These are phyloP conservation scores for Triticum timopheevii DNA, from an alignment of 176 grass and related monocot species.

Conservation along the genomic window DNA sequence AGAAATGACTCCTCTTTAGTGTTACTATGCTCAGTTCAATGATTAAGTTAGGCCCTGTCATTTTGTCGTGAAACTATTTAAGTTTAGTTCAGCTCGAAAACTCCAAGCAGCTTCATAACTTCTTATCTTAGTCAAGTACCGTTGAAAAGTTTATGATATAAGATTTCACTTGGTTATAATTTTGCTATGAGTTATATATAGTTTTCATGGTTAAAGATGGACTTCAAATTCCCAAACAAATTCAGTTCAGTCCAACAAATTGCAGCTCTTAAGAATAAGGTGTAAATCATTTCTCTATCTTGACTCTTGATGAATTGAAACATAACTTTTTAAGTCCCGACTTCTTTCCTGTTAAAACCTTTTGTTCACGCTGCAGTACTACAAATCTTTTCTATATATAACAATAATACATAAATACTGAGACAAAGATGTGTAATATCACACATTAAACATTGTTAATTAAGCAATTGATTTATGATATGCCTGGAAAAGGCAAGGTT, in stretches of 20 bases:
- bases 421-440: background rate
- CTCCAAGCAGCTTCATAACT: too few species aligned
- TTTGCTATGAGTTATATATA: too few species aligned
- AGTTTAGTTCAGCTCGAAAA: too few species aligned
- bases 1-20: too few species aligned
- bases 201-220: background rate
- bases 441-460: background rate
- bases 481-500: background rate
- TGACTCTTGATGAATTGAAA: too few species aligned
- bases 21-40: too few species aligned
- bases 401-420: background rate
- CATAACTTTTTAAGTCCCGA: background rate
- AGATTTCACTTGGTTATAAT: too few species aligned
- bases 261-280: background rate
- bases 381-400: background rate
- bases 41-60: too few species aligned
- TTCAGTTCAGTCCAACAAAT: slow-evolving; percentile 1
- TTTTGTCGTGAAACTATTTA: background rate
- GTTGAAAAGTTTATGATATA: too few species aligned
- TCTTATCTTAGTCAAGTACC: too few species aligned
- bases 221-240: background rate
- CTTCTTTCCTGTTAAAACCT: background rate
- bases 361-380: background rate
- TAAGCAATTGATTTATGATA: background rate
- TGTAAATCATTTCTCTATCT: background rate